Evolutionary conservation across 2,329 filamentous ascomycete species (phyloP), one percentile per base, ranked within the genome.

Genomic region (Zasmidium angulare): DNA sequence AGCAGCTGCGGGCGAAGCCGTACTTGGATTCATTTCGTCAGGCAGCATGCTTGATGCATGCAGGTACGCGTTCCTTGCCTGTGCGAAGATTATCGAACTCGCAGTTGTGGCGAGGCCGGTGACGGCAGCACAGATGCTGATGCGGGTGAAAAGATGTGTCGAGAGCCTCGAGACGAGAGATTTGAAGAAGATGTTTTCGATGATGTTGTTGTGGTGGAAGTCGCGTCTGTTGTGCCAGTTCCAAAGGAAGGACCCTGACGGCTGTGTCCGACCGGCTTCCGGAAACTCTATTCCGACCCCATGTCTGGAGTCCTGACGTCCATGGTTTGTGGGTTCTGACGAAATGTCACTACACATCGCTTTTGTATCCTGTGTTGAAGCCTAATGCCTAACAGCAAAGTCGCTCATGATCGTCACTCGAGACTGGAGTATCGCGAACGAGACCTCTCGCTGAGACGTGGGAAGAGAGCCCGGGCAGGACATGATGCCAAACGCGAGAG

Each of bases 1-100:
- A 54, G 50, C 9, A n/a, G 52, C 36, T 52, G 56, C 50, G 48
- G 55, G 23, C 24, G n/a, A 23, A 23, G 19, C 46, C 43, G 24
- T 26, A 21, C 20, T 20, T 21, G 40, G 11, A 17, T 43, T 43
- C 36, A 43, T 43, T 43, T 43, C 36, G 36, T 43, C 36, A 17
- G 36, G 36, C 36, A 43, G 36, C 36, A 43, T 43, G 36, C 36
- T 43, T 43, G n/a, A 43, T 43, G 36, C 36, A 43, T 43, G 36
- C 36, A 43, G n/a, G 36, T 43, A 43, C 36, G 36, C 36, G 36
- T 43, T 43, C 36, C 36, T 43, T 43, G 36, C 9, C 36, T 14
- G 9, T 4, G n/a, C n/a, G 36, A 19, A 43, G 3, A 19, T 10
- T 43, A 19, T 17, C 12, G n/a, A 17, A 19, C 4, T 3, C n/a